These are phyloP conservation scores for Candida labiduridarum DNA, from an alignment of 1,139 yeast species.

Conservation along the genomic window DNA sequence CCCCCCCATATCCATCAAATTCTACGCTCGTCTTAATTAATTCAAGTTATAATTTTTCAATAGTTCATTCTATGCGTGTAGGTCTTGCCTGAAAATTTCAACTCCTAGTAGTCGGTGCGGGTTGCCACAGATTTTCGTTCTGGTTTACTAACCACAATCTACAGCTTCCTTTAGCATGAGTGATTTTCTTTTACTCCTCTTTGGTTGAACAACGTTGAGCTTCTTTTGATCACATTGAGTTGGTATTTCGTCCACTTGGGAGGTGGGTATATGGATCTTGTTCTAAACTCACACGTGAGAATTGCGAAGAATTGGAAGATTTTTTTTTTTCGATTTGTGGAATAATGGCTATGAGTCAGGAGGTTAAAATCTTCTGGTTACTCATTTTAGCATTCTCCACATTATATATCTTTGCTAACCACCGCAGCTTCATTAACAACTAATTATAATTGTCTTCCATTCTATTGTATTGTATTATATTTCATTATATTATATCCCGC, in stretches of 20 bases:
- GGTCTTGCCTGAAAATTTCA: neutral
- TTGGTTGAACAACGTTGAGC: neutral
- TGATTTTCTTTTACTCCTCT: neutral
- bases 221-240: neutral
- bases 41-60: neutral
- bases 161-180: too few species aligned
- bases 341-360: too few species aligned
- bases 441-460: too few species aligned
- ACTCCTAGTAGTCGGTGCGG: neutral
- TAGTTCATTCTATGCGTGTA: neutral
- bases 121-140: neutral
- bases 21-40: neutral
- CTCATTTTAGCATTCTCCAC: conserved; percentile 2
- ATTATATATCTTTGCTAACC: neutral
- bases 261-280: neutral
- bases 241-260: too few species aligned
- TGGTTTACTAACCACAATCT: neutral
- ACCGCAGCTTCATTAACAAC: neutral
- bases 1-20: neutral
- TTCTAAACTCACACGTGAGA: neutral
- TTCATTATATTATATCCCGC: too few species aligned
- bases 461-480: too few species aligned
- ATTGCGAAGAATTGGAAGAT: neutral
- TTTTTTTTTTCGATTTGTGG: neutral
- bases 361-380: neutral